Base-by-base conservation (phyloP, 768 basidiomycete species). In the Pleurotus salmoneostramineus region DNA sequence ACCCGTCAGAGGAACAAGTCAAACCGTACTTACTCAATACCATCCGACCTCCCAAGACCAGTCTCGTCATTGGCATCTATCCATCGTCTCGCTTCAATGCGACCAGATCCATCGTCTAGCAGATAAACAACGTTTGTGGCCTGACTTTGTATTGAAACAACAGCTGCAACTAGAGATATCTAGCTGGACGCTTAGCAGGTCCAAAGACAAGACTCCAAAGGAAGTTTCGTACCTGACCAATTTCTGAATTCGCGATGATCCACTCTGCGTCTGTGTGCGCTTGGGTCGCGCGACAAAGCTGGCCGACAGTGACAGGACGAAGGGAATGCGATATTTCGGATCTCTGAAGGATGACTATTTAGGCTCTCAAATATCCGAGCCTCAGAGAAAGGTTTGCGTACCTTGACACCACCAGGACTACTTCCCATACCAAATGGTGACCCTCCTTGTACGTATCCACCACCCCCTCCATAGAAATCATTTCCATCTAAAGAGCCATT, bases 221-320 rank as follows among this genome's bases (percentile, higher is more conserved):
- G 56, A 10, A 33, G 36, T 43, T 50, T 66, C 61, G 8, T 62
- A 92, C 95, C 70, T 93, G 91, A 49, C 89, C 89, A 58, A 95
- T 77, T 61, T 95, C 90, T 3, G 79, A 72, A 32, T 85, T 89
- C 58, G 94, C 94, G 35, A 98, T 77, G 59, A 78, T 78, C 85
- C 93, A 97, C 58, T 95, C 93, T 2, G 91, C 88, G 63, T 98
- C 95, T 1, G 88, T 78, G 67, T 96, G 92, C 4, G 87, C 79
- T 75, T 95, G 94, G n/a, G 74, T 78, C 1, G 95, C 89, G 62
- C 82, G 80, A 36, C 77, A 67, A 46, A 97, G 77, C 67, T 70
- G 69, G 6, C 61, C 59, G 33, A 75, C 63, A 5, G 70, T 71
- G n/a, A 73, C 67, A n/a, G 65, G 70, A 51, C 73, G 58, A 68